Percentiles rank a stretch among this genome's conserved stretches.
Conservation (phyloP, 768 basidiomycete genomes). For the Lactifluus subvellereus region DNA sequence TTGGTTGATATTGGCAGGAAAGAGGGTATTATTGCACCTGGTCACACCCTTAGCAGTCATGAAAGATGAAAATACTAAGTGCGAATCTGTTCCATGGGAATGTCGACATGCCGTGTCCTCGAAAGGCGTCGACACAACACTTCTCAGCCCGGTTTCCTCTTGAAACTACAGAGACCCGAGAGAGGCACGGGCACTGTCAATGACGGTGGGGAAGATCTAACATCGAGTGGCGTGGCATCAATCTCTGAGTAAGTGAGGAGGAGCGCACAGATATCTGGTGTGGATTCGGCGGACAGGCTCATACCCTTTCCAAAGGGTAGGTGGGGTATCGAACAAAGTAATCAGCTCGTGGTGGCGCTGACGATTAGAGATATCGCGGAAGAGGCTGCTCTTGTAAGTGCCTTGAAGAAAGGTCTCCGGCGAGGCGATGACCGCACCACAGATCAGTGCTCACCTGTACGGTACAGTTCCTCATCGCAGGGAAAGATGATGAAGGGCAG, state of each 20-base stretch:
- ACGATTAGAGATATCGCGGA: constrained; percentile 39
- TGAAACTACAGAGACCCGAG: constrained; percentile 49
- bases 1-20: not conserved
- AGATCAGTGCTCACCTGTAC: constrained; percentile 32
- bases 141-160: constrained; percentile 57
- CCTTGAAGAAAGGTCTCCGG: constrained; percentile 28
- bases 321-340: constrained; percentile 34
- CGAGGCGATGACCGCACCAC: not conserved
- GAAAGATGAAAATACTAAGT: not conserved
- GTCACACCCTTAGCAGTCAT: not conserved
- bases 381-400: constrained; percentile 38
- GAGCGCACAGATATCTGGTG: constrained; percentile 41
- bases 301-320: constrained; percentile 27
- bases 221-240: constrained; percentile 64
- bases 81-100: constrained; percentile 45
- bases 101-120: constrained; percentile 62
- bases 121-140: constrained; percentile 43
- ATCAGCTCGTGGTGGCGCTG: constrained; percentile 37
- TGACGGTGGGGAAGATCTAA: constrained; percentile 43
- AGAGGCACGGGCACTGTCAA: constrained; percentile 60
- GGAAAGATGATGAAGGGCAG: constrained; percentile 37
- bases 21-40: not conserved
- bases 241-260: constrained; percentile 44
- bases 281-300: constrained; percentile 27
- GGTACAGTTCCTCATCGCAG: constrained; percentile 43